Base-by-base conservation (phyloP, 1,284 basidiomycete species). In the Cutaneotrichosporon cavernicola region DNA sequence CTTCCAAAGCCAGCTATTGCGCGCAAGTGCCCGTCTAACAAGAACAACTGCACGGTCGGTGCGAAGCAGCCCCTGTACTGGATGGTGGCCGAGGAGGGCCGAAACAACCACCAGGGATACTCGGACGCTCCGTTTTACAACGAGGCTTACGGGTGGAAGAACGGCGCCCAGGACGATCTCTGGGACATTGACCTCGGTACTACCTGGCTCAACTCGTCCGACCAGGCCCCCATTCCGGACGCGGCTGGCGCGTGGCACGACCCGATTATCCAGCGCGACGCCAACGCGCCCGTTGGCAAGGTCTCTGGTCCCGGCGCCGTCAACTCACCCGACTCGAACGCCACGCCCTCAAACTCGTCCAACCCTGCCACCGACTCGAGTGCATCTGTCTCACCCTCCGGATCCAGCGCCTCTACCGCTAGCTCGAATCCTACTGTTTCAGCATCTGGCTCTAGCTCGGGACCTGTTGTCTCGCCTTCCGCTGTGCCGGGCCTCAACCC, bases 1-100 rank as follows among this genome's bases (percentile, higher is more conserved):
- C 81, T 84, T 3, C 77, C 83, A 7, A 81, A 81, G 38, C 80
- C 88, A 6, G 61, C 70, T 26, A 69, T 75, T 10, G 73, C 80
- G 4, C 65, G 65, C 13, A 69, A 73, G 40, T 81, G 80, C 63
- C 66, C 58, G 18, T 65, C 53, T 51, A 68, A 76, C 61, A 57
- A 72, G 26, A 50, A 55, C 32, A 67, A 63, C 10, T 81, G 80
- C 60, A 70, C 78, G 52, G 69, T 70, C 36, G 74, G 73, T 22
- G 68, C 76, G 10, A 66, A 69, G 63, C 63, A 64, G 60, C 58
- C 59, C 26, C 65, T 63, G 47, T 68, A 63, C 59, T 47, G 62
- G 32, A 40, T 32, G 36, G 43, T 56, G 56, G 43, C 30, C 32
- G 63, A 60, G 60, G 63, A 60, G 60, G 11, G 63, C 31, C 55